Percentiles rank a stretch among this genome's conserved stretches.
These are phyloP conservation scores for Plasmodium chabaudi DNA, from an alignment of 169 alveolate genomes.

Conservation along the genomic window DNA sequence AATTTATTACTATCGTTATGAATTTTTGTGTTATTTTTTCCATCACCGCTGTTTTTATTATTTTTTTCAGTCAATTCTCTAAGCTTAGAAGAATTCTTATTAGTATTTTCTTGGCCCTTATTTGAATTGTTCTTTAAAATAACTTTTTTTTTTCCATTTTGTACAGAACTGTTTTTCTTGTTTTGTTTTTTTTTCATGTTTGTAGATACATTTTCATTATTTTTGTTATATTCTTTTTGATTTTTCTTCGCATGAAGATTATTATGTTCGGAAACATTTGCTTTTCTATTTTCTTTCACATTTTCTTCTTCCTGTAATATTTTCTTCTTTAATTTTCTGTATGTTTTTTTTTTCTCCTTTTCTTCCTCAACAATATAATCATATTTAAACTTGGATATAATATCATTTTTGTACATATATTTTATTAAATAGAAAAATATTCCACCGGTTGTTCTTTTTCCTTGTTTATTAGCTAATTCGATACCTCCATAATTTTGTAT, in stretches of 20 bases:
- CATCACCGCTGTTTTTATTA: not conserved
- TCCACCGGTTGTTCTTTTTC: conserved; percentile 92
- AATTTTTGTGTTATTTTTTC: not conserved
- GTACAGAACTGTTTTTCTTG: not conserved
- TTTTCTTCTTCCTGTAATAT: conserved; percentile 73
- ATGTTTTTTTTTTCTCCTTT: conserved; percentile 86
- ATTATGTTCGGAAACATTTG: conserved; percentile 4
- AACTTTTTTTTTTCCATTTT: not conserved
- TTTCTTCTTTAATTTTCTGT: conserved; percentile 76
- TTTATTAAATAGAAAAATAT: conserved; percentile 89
- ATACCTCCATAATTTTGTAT: conserved; percentile 91
- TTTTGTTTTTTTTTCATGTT: conserved; percentile 7
- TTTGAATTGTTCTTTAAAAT: not conserved
- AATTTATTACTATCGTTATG: not conserved
- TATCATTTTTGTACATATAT: conserved; percentile 85
- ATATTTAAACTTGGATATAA: conserved; percentile 88
- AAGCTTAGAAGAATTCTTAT: too few species aligned
- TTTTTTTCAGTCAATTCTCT: not conserved
- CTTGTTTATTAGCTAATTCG: conserved; percentile 87
- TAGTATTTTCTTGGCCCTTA: too few species aligned
- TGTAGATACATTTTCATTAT: not conserved
- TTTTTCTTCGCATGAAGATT: not conserved
- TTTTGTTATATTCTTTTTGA: conserved; percentile 1
- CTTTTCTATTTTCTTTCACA: conserved; percentile 15
- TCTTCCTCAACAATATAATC: conserved; percentile 89